phyloP scores from a whole-genome alignment of 2,329 filamentous ascomycete species.

The Apiospora aurea region DNA sequence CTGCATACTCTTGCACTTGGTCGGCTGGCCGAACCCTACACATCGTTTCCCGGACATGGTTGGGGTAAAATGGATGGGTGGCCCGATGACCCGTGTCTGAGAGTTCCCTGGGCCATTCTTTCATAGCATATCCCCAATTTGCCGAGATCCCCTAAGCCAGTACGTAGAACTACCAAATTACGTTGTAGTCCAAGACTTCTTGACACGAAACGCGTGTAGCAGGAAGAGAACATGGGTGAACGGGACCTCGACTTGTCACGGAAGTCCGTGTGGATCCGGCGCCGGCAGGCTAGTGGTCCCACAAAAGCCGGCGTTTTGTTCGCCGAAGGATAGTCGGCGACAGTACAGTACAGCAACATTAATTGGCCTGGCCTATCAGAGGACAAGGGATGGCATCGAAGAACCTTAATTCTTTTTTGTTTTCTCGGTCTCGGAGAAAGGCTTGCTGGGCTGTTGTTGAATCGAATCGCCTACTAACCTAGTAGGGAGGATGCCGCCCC shows the following conservation, averaged over 20 bases:
- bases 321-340: not conserved
- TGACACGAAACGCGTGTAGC: not conserved
- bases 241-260: not conserved
- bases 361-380: not conserved
- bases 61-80: constrained; percentile 10
- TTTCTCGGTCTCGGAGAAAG: not conserved
- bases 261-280: constrained; percentile 1
- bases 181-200: too few relatives aligned
- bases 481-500: not conserved
- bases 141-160: too few relatives aligned
- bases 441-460: not conserved
- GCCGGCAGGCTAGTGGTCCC: not conserved
- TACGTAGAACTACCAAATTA: not conserved
- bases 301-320: not conserved
- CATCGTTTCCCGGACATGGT: constrained; percentile 11
- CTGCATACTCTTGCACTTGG: constrained; percentile 1
- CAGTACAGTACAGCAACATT: not conserved
- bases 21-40: constrained; percentile 11
- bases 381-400: not conserved
- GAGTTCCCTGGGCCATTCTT: not conserved
- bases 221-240: not conserved
- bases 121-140: not conserved
- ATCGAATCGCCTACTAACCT: not conserved
- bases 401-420: not conserved
- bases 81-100: not conserved